These are phyloP conservation scores for Triticum aestivum DNA, from an alignment of 176 grass and related monocot genomes.

Conservation along the genomic window IWGSC_CS_RefSeq_v2.1 NC_057799.1:384457316-384457815, in stretches of 20 bases:
- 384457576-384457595: constrained; percentile 14
- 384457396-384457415: constrained; percentile 14
- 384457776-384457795: background rate
- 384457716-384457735: constrained; percentile 28
- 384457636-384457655: constrained; percentile 30
- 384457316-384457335: constrained; percentile 51
- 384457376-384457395: constrained; percentile 27
- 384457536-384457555: constrained; percentile 44
- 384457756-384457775: background rate
- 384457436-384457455: constrained; percentile 8
- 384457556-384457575: constrained; percentile 55
- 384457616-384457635: background rate
- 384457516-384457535: constrained; percentile 67
- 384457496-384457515: constrained; percentile 65
- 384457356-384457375: constrained; percentile 49
- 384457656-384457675: background rate
- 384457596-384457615: constrained; percentile 1
- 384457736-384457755: background rate
- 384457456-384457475: constrained; percentile 39
- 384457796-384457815: background rate
- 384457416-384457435: constrained; percentile 30
- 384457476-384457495: constrained; percentile 70
- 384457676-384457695: background rate
- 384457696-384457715: constrained; percentile 19
- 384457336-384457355: constrained; percentile 62